phyloP scores from a whole-genome alignment of 306 rosid genomes.

The Hippophae tibetana region DNA sequence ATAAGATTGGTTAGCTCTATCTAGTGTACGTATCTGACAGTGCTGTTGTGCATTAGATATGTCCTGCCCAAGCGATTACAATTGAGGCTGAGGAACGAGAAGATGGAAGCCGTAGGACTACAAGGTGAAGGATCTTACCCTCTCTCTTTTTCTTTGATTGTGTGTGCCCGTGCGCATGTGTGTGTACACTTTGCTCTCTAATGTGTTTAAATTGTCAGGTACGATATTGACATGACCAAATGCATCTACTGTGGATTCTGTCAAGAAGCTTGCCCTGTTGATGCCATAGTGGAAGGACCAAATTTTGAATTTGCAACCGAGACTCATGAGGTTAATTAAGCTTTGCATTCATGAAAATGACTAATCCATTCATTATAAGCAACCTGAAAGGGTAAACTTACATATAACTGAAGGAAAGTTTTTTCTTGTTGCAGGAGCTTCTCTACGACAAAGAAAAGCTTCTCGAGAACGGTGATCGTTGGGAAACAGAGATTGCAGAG shows the following conservation, averaged over 20 bases:
- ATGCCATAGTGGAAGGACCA: slow-evolving; percentile 99
- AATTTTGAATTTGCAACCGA: slow-evolving; percentile 92
- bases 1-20: not conserved
- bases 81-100: slow-evolving; percentile 99
- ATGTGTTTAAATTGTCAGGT: slow-evolving; percentile 45
- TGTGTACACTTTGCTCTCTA: not conserved
- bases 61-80: slow-evolving; percentile 99
- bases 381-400: no score
- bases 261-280: slow-evolving; percentile 99
- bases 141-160: not conserved
- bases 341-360: not conserved
- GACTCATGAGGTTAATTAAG: slow-evolving; percentile 76
- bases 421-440: slow-evolving; percentile 62
- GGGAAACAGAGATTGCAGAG: slow-evolving; percentile 98
- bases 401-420: not conserved
- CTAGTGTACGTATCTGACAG: slow-evolving; percentile 3
- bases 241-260: slow-evolving; percentile 99
- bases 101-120: slow-evolving; percentile 99
- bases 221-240: slow-evolving; percentile 99
- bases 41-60: slow-evolving; percentile 38
- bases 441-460: slow-evolving; percentile 97
- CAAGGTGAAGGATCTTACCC: slow-evolving; percentile 47
- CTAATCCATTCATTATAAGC: not conserved
- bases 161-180: no score
- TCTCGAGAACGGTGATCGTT: slow-evolving; percentile 95